phyloP scores from a whole-genome alignment of 768 basidiomycete genomes.

The Naganishia onofrii region DNA sequence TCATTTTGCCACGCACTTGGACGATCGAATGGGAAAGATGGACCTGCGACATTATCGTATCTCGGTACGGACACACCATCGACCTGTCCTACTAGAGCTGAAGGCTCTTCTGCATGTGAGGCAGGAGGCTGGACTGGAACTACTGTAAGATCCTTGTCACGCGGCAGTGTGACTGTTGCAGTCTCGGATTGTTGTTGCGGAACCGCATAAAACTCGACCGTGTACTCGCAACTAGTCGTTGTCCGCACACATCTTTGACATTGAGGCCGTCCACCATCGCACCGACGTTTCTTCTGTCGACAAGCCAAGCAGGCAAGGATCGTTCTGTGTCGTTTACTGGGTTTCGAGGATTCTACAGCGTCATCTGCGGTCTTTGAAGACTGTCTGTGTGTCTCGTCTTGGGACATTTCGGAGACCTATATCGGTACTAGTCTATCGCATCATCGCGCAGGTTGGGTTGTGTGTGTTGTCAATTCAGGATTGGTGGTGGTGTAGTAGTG shows the following conservation, averaged over 20 bases:
- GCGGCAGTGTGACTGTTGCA: neutral
- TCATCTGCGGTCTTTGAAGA: neutral
- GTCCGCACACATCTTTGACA: slow-evolving; percentile 16
- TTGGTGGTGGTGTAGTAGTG: too few relatives aligned
- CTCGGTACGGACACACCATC: too few relatives aligned
- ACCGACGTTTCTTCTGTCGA: slow-evolving; percentile 13
- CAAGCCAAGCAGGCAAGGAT: slow-evolving; percentile 14
- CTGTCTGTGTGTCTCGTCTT: neutral
- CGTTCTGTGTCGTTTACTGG: slow-evolving; percentile 7
- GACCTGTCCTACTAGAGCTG: too few relatives aligned
- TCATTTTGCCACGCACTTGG: slow-evolving; percentile 1
- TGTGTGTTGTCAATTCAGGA: too few relatives aligned
- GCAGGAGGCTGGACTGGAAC: too few relatives aligned
- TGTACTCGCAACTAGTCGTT: slow-evolving; percentile 2
- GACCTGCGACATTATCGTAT: neutral
- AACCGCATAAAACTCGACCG: neutral
- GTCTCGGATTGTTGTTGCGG: neutral
- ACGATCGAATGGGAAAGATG: neutral
- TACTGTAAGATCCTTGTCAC: neutral
- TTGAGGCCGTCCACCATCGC: slow-evolving; percentile 8
- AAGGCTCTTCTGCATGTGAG: too few relatives aligned
- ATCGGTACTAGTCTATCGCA: too few relatives aligned
- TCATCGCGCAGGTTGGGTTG: too few relatives aligned
- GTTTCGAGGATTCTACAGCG: neutral
- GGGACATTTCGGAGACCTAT: neutral